Evolutionary conservation across 805 yeast genomes (phyloP).

Genomic region (Candida tallmaniae): DNA sequence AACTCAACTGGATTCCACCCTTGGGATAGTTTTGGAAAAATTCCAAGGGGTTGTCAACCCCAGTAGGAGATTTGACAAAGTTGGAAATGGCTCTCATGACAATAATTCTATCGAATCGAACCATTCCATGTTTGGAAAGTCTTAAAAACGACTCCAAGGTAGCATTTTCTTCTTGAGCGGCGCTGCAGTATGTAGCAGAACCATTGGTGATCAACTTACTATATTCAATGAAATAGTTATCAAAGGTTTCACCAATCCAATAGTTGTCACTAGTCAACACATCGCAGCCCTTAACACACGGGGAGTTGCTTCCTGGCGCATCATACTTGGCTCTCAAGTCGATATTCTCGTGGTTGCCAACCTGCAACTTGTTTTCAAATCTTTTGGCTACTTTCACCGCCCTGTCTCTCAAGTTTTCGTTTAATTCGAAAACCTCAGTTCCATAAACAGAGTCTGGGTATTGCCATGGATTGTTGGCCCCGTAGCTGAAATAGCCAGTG

Average conservation of each 20-base stretch:
- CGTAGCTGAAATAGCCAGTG: constrained; percentile 57
- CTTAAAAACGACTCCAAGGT: constrained; percentile 55
- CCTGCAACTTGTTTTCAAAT: constrained; percentile 28
- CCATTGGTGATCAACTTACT: constrained; percentile 53
- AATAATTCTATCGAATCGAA: constrained; percentile 54
- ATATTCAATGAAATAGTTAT: constrained; percentile 45
- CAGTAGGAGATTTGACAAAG: constrained; percentile 47
- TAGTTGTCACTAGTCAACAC: constrained; percentile 57
- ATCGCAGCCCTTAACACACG: constrained; percentile 38
- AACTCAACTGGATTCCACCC: constrained; percentile 48
- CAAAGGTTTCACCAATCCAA: constrained; percentile 52
- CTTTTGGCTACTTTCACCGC: constrained; percentile 48
- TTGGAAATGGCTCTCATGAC: constrained; percentile 60
- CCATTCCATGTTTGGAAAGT: constrained; percentile 48
- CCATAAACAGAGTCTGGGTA: constrained; percentile 57
- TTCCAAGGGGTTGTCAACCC: constrained; percentile 33
- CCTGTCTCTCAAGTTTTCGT: constrained; percentile 52
- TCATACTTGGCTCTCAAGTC: constrained; percentile 46
- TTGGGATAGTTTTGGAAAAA: constrained; percentile 47
- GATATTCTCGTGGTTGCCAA: constrained; percentile 43
- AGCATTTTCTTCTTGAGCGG: constrained; percentile 68
- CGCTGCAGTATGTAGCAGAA: constrained; percentile 52
- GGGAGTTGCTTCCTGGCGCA: constrained; percentile 7
- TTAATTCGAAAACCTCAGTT: constrained; percentile 60
- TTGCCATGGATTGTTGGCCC: constrained; percentile 43